Evolutionary conservation across 2,329 filamentous ascomycete species (phyloP), one percentile per base, ranked within the genome.

Genomic region (Hawksworthiomyces lignivorus): DNA sequence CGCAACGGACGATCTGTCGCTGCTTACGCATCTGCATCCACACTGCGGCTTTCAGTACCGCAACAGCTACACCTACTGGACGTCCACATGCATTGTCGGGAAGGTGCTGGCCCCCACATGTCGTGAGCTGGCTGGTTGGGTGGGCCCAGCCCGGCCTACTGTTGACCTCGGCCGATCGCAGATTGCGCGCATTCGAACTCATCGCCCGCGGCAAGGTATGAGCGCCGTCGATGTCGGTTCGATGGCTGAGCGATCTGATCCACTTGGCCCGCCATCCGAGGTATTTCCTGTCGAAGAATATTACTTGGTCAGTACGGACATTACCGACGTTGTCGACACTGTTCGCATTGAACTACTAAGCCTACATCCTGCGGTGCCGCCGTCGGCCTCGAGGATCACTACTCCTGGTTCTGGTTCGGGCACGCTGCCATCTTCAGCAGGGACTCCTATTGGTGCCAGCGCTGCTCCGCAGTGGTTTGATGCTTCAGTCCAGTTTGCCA

Each of bases 31-130:
- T 52, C 70, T 82, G 50, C 73, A 82, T 44, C 80, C 81, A 1
- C 69, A 80, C 50, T 80, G 79, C 48, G 84, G 84, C 14, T 87
- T 88, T 54, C 84, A 88, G 61, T 87, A 87, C 56, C 79, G 80
- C 44, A 73, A 68, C 52, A 80, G 78, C 43, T 82, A 82, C 55
- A 87, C 84, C 1, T 88, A 87, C 65, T 88, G 84, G 84, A 78
- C 82, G 4, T 74, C 78, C 11, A 68, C 73, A 17, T 83, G 74
- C 51, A 83, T 87, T 43, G 79, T 88, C 3, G 84, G 83, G 28
- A 87, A 86, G 55, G 83, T 88, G 3, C 67, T 88, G 7, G 82
- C 78, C 29, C 79, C 82, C 19, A 86, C 82, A 0, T 85, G 84
- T 51, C 75, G 73, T 48, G 73, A 82, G 41, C 70, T 84, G 17